Base-by-base conservation (phyloP, 805 yeast species). In the Kregervanrija delftensis region DNA sequence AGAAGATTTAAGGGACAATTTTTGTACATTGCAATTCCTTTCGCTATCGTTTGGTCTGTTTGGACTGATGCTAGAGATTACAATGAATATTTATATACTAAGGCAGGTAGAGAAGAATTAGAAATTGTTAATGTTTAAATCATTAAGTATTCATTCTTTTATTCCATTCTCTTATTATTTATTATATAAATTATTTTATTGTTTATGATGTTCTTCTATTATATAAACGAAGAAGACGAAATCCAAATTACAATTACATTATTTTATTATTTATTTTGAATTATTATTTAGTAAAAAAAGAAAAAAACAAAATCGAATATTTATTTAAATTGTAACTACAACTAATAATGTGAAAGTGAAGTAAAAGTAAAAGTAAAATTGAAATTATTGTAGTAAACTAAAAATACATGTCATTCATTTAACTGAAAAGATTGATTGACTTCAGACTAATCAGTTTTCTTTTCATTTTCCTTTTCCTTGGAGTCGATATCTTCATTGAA, bases 51-150 rank as follows among this genome's bases (percentile, higher is more conserved):
- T 63, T 88, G 91, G 86, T 81, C 79, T 67, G 69, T 91, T 72
- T 88, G 96, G 96, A 79, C 78, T 53, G 68, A 74, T 64, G 90
- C 95, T 55, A 81, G 88, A 73, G 89, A 84, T 64, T 89, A 89
- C 80, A 86, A 91, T 71, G 91, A 81, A 66, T 90, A 73, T 80
- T 77, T 91, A 67, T 91, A 91, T 79, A 89, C 97, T 69, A 91
- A 91, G 77, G 98, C 86, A 54, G 99, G 99, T 68, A 87, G 90
- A 74, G 91, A 84, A 75, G 96, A 91, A 65, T 79, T 91, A 64
- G 91, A 77, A 67, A 81, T 79, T 67, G 81, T 72, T 43, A 62
- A 65, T 49, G 69, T 64, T 54, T 64, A 54, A 53, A 28, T 17
- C 30, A 30, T 14, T 16, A 30, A 22, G 2, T 22, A 22, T 22